Evolutionary conservation across 108 stramenopile species (phyloP).

Genomic region (Cyclotella kingstonii): DNA sequence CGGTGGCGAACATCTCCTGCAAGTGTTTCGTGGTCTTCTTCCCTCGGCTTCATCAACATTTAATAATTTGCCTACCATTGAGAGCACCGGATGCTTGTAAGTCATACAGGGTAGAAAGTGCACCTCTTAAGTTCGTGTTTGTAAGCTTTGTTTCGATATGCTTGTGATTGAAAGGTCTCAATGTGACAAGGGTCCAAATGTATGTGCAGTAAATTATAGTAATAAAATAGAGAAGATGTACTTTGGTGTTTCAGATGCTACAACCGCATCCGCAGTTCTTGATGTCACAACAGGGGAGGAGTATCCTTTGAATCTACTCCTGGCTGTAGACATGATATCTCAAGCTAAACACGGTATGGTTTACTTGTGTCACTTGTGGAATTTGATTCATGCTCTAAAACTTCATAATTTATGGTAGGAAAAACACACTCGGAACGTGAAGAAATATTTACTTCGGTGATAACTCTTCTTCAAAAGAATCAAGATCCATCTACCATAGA

Average conservation of each 20-base stretch:
- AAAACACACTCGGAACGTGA: slow-evolving; percentile 19
- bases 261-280: slow-evolving; percentile 37
- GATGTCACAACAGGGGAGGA: slow-evolving; percentile 27
- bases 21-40: slow-evolving; percentile 39
- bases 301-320: slow-evolving; percentile 34
- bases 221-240: slow-evolving; percentile 35
- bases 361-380: neutral
- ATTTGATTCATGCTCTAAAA: neutral
- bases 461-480: slow-evolving; percentile 28
- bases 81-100: slow-evolving; percentile 38
- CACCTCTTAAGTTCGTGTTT: neutral
- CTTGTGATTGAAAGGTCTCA: slow-evolving; percentile 7
- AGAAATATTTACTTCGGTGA: slow-evolving; percentile 21
- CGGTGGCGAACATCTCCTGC: slow-evolving; percentile 24
- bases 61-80: slow-evolving; percentile 13
- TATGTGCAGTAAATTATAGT: slow-evolving; percentile 18
- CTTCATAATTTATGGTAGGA: neutral
- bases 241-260: slow-evolving; percentile 26
- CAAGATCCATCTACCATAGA: slow-evolving; percentile 12
- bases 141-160: neutral
- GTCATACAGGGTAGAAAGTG: neutral
- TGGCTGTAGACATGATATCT: slow-evolving; percentile 31
- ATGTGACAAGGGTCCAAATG: slow-evolving; percentile 47
- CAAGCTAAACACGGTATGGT: slow-evolving; percentile 27
- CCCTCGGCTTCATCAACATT: slow-evolving; percentile 5